These are phyloP conservation scores for Ceratocystis eucalypticola DNA, from an alignment of 2,329 filamentous ascomycete species.

Conservation along the genomic window DNA sequence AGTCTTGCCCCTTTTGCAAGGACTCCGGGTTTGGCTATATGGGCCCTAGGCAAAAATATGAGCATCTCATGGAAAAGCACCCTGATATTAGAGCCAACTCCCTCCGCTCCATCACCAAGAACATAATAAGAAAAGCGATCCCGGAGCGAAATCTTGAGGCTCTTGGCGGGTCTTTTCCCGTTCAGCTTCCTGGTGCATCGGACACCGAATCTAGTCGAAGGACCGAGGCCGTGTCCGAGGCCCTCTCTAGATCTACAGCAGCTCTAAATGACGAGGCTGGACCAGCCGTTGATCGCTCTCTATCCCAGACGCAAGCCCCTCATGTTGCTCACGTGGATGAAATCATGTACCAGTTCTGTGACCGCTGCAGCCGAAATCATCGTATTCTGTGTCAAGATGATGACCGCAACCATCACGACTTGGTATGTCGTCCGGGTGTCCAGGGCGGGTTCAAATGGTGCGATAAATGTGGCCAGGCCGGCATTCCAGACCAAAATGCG, in stretches of 20 bases:
- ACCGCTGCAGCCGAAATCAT: constrained; percentile 23
- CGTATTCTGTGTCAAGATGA: constrained; percentile 9
- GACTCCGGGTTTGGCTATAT: constrained; percentile 7
- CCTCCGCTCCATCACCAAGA: neutral
- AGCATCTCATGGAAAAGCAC: constrained; percentile 7
- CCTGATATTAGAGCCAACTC: neutral
- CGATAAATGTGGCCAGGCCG: constrained; percentile 19
- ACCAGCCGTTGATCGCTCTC: neutral
- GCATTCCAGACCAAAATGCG: constrained; percentile 18
- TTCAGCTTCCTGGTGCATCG: neutral
- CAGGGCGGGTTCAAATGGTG: constrained; percentile 20
- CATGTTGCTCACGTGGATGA: constrained; percentile 18
- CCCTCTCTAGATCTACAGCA: neutral
- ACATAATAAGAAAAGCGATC: neutral
- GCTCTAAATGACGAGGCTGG: neutral
- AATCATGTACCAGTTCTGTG: constrained; percentile 21
- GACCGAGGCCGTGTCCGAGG: neutral
- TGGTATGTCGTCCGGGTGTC: constrained; percentile 21
- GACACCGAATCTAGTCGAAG: neutral
- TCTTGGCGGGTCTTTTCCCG: neutral
- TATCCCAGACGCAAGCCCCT: neutral
- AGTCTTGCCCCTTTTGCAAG: constrained; percentile 7
- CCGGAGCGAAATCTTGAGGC: neutral
- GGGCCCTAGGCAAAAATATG: neutral
- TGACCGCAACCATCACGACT: constrained; percentile 22